These are phyloP conservation scores for Xylaria flabelliformis DNA, from an alignment of 495 filamentous ascomycete genomes.

Conservation along the genomic window DNA sequence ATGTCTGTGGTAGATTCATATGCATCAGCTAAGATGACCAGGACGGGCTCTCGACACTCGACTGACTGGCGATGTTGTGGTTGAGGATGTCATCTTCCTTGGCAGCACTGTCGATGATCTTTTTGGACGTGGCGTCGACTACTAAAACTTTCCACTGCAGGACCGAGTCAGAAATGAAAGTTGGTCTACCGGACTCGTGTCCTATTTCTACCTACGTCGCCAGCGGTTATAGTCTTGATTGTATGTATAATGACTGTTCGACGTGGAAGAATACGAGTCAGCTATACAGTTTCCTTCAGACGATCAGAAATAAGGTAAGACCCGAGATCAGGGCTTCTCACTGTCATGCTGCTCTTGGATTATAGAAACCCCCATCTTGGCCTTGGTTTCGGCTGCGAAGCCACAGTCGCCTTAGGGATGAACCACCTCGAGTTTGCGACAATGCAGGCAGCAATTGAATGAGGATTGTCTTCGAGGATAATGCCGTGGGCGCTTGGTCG, in stretches of 20 bases:
- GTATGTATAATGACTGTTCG: conserved; percentile 58
- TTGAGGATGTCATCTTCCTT: conserved; percentile 96
- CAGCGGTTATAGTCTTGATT: conserved; percentile 60
- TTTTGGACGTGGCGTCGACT: conserved; percentile 78
- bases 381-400: conserved; percentile 18
- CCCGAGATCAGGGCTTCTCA: conserved; percentile 32
- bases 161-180: conserved; percentile 26
- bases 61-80: conserved; percentile 89
- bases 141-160: conserved; percentile 94
- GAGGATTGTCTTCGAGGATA: too few species aligned
- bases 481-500: not conserved
- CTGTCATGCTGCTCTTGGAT: conserved; percentile 54
- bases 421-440: not conserved
- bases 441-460: not conserved
- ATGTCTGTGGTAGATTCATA: conserved; percentile 66
- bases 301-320: not conserved
- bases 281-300: not conserved
- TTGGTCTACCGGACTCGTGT: not conserved
- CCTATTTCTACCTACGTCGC: conserved; percentile 52
- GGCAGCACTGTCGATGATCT: conserved; percentile 83
- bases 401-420: conserved; percentile 4
- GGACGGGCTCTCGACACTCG: conserved; percentile 16
- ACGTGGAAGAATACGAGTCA: conserved; percentile 22
- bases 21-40: conserved; percentile 33
- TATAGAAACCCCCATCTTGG: conserved; percentile 47